Conservation (phyloP, 2,329 filamentous ascomycete genomes). For the Cadophora malorum region DNA sequence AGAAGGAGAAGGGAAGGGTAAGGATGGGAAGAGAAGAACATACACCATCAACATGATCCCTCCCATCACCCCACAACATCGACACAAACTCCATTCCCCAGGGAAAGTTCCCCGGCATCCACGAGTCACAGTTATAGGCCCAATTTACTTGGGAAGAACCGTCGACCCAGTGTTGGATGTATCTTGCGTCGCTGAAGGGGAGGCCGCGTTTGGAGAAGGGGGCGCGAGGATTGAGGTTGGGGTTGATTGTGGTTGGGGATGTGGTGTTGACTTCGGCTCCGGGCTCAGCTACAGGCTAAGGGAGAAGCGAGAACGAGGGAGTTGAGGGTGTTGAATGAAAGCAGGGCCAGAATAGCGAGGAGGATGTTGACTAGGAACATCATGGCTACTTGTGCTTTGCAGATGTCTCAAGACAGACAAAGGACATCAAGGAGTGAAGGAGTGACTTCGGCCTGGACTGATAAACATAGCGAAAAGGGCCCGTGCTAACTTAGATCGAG, state of each 20-base stretch:
- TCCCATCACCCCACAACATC: background rate
- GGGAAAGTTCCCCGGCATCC: background rate
- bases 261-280: too few relatives aligned
- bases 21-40: background rate
- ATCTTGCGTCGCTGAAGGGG: background rate
- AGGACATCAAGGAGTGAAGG: too few relatives aligned
- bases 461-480: too few relatives aligned
- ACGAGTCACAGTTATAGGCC: background rate
- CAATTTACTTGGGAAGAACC: background rate
- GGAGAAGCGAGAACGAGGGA: background rate
- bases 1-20: background rate
- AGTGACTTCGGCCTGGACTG: too few relatives aligned
- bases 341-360: background rate
- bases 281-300: too few relatives aligned
- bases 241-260: too few relatives aligned
- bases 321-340: background rate
- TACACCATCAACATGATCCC: background rate
- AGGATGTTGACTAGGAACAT: background rate
- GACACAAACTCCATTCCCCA: background rate
- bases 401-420: too few relatives aligned
- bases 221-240: background rate
- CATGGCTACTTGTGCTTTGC: background rate
- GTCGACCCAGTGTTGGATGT: background rate
- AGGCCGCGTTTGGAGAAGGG: background rate
- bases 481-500: too few relatives aligned